phyloP scores from a whole-genome alignment of 306 rosid species.

The Prunus mume region DNA sequence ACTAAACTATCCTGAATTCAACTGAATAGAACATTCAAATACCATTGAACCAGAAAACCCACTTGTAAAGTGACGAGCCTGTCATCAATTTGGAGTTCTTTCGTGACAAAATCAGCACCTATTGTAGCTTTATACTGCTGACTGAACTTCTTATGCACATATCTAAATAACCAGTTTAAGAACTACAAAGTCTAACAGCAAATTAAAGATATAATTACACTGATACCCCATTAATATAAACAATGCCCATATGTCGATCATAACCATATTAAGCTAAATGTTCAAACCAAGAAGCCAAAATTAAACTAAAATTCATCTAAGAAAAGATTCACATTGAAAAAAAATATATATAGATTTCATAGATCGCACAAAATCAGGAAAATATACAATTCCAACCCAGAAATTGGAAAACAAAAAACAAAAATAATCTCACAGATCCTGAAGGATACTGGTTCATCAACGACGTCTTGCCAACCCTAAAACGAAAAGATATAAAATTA shows the following conservation, averaged over 20 bases:
- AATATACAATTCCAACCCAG: not conserved
- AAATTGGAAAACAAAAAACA: not conserved
- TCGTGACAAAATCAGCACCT: slow-evolving; percentile 98
- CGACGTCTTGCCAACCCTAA: slow-evolving; percentile 95
- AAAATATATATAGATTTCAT: no score
- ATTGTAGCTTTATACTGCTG: slow-evolving; percentile 98
- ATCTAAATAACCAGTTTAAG: slow-evolving; percentile 56
- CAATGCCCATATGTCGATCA: not conserved
- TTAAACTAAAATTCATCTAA: not conserved
- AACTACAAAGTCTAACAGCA: slow-evolving; percentile 31
- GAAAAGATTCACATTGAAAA: not conserved
- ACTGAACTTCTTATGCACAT: slow-evolving; percentile 91
- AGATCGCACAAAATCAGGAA: not conserved
- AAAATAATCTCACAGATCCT: slow-evolving; percentile 14
- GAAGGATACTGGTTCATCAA: slow-evolving; percentile 97
- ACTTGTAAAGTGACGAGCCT: slow-evolving; percentile 91
- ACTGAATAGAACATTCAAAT: slow-evolving; percentile 18
- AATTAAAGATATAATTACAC: slow-evolving; percentile 1
- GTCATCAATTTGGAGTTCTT: slow-evolving; percentile 95
- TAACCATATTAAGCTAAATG: not conserved
- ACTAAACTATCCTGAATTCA: not conserved
- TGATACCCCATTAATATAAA: not conserved
- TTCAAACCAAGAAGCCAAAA: not conserved
- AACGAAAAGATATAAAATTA: slow-evolving; percentile 6
- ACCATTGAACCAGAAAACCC: slow-evolving; percentile 48